These are phyloP conservation scores for Cladobotryum mycophilum DNA, from an alignment of 2,329 filamentous ascomycete species.

Conservation along the genomic window DNA sequence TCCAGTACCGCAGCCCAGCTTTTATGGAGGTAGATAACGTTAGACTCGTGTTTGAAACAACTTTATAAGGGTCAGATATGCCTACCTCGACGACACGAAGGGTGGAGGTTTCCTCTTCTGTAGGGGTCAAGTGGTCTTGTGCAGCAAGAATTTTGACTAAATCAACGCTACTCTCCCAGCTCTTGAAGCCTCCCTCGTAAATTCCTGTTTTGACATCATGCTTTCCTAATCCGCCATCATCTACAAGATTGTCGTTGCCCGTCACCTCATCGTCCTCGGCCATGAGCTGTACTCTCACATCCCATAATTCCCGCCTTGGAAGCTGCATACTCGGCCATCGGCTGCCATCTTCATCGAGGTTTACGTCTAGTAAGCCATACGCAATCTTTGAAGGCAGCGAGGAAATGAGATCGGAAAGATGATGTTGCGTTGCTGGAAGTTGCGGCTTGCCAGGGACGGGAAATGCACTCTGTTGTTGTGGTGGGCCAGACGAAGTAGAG, in stretches of 20 bases:
- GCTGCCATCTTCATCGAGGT: constrained; percentile 43
- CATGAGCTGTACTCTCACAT: constrained; percentile 76
- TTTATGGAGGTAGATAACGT: not conserved
- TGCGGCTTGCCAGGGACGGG: constrained; percentile 56
- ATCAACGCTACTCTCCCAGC: constrained; percentile 81
- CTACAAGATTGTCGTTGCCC: constrained; percentile 26
- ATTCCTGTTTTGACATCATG: constrained; percentile 75
- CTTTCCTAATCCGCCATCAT: constrained; percentile 48
- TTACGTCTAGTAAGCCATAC: constrained; percentile 56
- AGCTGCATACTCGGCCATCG: constrained; percentile 40
- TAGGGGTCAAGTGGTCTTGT: constrained; percentile 30
- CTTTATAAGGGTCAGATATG: not conserved
- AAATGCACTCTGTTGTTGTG: constrained; percentile 42
- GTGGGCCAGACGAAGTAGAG: constrained; percentile 18
- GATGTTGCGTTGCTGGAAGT: constrained; percentile 48
- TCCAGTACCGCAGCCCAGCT: constrained; percentile 75
- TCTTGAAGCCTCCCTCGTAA: constrained; percentile 85
- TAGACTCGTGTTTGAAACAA: not conserved
- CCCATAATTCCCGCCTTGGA: constrained; percentile 73
- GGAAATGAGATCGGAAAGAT: constrained; percentile 44
- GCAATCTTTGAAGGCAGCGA: constrained; percentile 67
- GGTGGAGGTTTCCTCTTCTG: constrained; percentile 24
- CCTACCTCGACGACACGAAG: constrained; percentile 50
- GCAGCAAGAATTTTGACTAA: constrained; percentile 61
- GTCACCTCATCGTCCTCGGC: constrained; percentile 51